Evolutionary conservation across 768 basidiomycete genomes (phyloP), one percentile per base, ranked within the genome.

Genomic region (Lentinula aciculospora): DNA sequence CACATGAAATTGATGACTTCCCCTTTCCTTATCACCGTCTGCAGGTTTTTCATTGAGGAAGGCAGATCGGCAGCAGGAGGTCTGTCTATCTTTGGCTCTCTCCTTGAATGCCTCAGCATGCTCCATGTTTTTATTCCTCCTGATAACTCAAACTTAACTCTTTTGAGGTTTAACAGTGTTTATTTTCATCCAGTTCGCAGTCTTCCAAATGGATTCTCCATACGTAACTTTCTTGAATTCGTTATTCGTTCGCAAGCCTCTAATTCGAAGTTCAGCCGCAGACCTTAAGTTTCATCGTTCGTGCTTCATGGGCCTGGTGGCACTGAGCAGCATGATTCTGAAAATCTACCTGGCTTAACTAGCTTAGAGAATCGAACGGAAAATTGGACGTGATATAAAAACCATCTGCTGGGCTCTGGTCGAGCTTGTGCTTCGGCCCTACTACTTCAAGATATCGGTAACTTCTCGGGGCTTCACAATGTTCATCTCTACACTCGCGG

Each of bases 381-480:
- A 23, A 19, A 5, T 21, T 13, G 36, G 21, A 6, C 34, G 36
- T 34, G 36, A 23, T 53, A 53, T 53, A 53, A 53, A 39, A 53
- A 32, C n/a, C n/a, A n/a, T n/a, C n/a, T n/a, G n/a, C n/a, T n/a
- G n/a, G n/a, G 34, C 32, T 39, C 25, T 40, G n/a, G n/a, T n/a
- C n/a, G n/a, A n/a, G n/a, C 0, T 48, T 23, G 32, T 32, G 34
- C 49, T 51, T 53, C 51, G 8, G 51, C 51, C 34, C 32, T 19
- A 37, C n/a, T n/a, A n/a, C 36, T 53, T 7, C 46, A 28, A 44
- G 42, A 44, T 21, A 46, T 39, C 36, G 53, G 42, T 57, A 48
- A 53, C 47, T 53, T 31, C 54, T 56, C 62, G 44, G 59, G 57
- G 39, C 60, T 59, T 55, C 57, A 58, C 27, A 61, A 62, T 46